A percentile compares a stretch with the other conserved stretches of the same genome.
Evolutionary conservation across 2,329 filamentous ascomycete genomes (phyloP).

Genomic region (Phialophora tarda): DNA sequence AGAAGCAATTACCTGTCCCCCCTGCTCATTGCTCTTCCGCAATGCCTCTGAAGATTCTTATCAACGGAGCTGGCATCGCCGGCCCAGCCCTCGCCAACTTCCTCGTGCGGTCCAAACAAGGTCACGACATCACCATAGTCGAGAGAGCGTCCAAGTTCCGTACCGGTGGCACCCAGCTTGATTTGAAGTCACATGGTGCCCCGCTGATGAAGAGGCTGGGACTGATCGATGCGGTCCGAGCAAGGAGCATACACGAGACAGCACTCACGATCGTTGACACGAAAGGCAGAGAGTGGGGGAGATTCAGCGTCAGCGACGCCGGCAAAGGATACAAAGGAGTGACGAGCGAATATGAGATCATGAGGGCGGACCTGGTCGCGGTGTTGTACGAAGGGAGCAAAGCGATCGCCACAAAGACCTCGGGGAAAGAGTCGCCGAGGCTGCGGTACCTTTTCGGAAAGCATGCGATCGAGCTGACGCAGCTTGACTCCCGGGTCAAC

Average conservation of each 20-base stretch:
- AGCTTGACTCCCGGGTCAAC: conserved; percentile 14
- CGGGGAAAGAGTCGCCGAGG: conserved; percentile 39
- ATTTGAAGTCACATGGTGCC: neutral
- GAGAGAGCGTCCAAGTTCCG: conserved; percentile 54
- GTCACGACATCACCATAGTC: conserved; percentile 54
- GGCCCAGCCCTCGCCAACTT: conserved; percentile 57
- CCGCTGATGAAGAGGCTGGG: conserved; percentile 59
- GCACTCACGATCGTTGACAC: conserved; percentile 57
- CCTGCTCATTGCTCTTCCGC: no score
- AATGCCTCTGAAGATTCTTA: conserved; percentile 48
- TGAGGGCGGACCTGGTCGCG: conserved; percentile 58
- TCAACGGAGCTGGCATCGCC: conserved; percentile 51
- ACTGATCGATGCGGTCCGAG: conserved; percentile 51
- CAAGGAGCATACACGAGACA: conserved; percentile 52
- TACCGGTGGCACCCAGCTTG: no score
- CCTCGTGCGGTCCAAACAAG: conserved; percentile 44
- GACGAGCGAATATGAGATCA: conserved; percentile 60
- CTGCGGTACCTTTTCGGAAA: conserved; percentile 40
- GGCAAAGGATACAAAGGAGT: conserved; percentile 47
- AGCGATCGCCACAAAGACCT: no score
- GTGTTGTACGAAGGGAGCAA: conserved; percentile 48
- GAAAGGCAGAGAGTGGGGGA: conserved; percentile 42
- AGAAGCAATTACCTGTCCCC: no score
- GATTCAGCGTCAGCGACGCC: conserved; percentile 44
- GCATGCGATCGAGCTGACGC: neutral